Base-by-base conservation (phyloP, 257 asterid species). In the Nicotiana sylvestris region DNA sequence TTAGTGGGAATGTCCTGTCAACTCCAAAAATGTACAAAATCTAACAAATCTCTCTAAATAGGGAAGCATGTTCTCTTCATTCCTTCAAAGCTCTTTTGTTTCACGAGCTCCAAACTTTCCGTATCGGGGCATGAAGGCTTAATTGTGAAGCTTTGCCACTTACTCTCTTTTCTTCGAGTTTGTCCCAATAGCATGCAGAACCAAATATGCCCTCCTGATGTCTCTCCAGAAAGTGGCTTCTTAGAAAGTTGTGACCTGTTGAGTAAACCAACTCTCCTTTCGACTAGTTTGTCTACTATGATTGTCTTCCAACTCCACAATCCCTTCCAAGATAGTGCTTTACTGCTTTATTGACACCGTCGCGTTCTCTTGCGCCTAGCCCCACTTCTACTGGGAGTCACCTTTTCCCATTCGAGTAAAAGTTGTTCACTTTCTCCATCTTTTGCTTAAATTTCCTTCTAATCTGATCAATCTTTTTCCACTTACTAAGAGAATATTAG, bases 251-350 rank as follows among this genome's bases (percentile, higher is more conserved):
- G 79, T 46, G 79, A 72, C 37, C 60, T 72, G 18, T 69, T 46
- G 79, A 72, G 33, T 43, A 39, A 21, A 46, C 79, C 61, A 46
- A 46, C 33, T 49, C 79, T 46, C 37, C 60, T 72, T 29, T 72
- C 29, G 13, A 72, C 25, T 25, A 72, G 49, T 6, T 72, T 21
- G 39, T 72, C 61, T 72, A 58, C 39, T 72, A 46, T 46, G 61
- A 72, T 58, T 35, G 12, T 72, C 51, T 72, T 72, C 60, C 60
- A 25, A 72, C 79, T 72, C 60, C 79, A 72, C 79, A 46, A 46
- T n/a, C 61, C 72, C 61, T 72, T 72, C 79, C 21, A 72, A 29
- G 25, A 12, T 12, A 43, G 60, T 72, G 37, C 77, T 72, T 69
- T 70, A 35, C 21, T 72, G 37, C 77, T 72, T 69, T 70, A 57